phyloP scores from a whole-genome alignment of 2,329 filamentous ascomycete genomes.

The Beauveria bassiana region DNA sequence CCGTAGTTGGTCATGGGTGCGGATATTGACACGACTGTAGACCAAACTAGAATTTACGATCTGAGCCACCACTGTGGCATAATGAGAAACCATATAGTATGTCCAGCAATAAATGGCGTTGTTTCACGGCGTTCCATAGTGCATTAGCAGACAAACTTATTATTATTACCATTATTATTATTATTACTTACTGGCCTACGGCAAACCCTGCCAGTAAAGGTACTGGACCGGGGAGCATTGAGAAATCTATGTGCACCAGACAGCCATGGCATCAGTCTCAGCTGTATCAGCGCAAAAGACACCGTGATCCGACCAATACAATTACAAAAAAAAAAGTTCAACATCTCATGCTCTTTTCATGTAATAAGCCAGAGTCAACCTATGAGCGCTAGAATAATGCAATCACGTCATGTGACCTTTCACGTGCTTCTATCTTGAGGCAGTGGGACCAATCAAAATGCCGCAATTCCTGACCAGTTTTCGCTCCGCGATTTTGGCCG shows the following conservation, averaged over 20 bases:
- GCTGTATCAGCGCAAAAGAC: no score
- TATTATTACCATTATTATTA: background rate
- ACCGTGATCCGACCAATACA: no score
- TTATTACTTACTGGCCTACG: background rate
- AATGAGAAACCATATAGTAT: background rate
- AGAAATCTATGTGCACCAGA: no score
- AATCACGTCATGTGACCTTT: constrained; percentile 18
- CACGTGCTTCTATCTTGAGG: constrained; percentile 14
- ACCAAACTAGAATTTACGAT: constrained; percentile 4
- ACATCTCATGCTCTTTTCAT: no score
- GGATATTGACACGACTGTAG: background rate
- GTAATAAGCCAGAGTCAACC: background rate
- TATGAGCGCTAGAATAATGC: background rate
- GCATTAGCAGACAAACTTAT: background rate
- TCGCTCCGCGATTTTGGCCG: constrained; percentile 32
- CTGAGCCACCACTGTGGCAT: background rate
- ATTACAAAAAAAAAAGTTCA: no score
- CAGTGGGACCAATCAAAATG: constrained; percentile 37
- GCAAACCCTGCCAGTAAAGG: background rate
- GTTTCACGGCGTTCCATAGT: background rate
- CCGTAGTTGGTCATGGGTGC: constrained; percentile 14
- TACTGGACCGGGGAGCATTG: no score
- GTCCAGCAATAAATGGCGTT: constrained; percentile 4
- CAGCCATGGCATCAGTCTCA: no score
- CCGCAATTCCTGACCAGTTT: constrained; percentile 43